Base-by-base conservation (phyloP, 352 stramenopile species). In the Peronosclerospora sorghi region DNA sequence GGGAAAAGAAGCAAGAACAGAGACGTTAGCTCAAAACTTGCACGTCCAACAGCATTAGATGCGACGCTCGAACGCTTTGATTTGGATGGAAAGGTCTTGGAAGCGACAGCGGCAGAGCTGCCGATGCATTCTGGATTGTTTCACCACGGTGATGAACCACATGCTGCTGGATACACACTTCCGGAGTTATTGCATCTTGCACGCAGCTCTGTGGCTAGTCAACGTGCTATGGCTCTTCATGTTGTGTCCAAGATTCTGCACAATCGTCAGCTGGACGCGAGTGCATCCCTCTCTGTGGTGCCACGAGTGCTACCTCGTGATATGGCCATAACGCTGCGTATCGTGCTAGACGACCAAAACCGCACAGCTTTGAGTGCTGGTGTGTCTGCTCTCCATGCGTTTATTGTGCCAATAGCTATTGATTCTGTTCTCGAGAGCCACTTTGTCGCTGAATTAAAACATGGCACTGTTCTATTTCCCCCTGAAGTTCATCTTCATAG, bases 81-180 rank as follows among this genome's bases (percentile, higher is more conserved):
- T 48, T 66, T 91, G 35, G 51, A 83, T 18, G 79, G 79, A 2
- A 41, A 68, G 0, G 18, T 58, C 7, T 32, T 83, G 2, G 26
- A 51, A 15, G 45, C 40, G 0, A 57, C 56, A 3, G 38, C 48
- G 23, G 36, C 37, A 0, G 34, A 60, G 7, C 35, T 67, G 4
- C 66, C 71, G 6, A 44, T 52, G 14, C 68, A 84, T 35, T 86
- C 79, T 1, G 79, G 79, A 10, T 60, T 91, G 0, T 89, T 84
- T 38, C 79, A 91, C 38, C 79, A 91, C 38, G 79, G 79, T 0
- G 73, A 89, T 32, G 70, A 87, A 13, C 79, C 76, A 0, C 62
- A 87, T 0, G 66, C 58, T 19, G 62, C 79, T 1, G 79, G 79
- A 2, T 91, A 89, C 52, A 91, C 76, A 6, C 52, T 86, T 28